Conservation (phyloP, 208 protist species). For the Leishmania aethiopica region DNA sequence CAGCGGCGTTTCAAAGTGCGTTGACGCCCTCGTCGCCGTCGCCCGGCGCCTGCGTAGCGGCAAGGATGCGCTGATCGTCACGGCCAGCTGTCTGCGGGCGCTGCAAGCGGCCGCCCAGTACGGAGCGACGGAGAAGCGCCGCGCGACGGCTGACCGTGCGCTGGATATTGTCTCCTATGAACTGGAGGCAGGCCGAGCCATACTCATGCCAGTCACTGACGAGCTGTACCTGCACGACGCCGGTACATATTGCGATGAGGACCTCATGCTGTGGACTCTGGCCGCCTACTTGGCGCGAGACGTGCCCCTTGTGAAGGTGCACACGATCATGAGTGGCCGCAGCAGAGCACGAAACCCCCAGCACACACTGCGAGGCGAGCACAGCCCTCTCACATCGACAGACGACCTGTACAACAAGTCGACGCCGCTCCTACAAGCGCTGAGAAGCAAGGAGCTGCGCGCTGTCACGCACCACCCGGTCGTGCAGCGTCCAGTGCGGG, state of each 20-base stretch:
- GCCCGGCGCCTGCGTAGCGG: constrained; percentile 62
- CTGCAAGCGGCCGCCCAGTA: constrained; percentile 42
- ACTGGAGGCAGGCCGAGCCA: constrained; percentile 60
- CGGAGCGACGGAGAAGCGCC: constrained; percentile 33
- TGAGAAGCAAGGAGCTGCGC: constrained; percentile 74
- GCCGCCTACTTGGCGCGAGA: constrained; percentile 80
- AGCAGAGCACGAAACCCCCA: constrained; percentile 64
- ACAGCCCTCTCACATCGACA: constrained; percentile 43
- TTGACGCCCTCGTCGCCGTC: constrained; percentile 59
- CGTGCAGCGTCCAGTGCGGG: constrained; percentile 52
- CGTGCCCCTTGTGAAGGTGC: constrained; percentile 78
- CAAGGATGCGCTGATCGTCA: constrained; percentile 80
- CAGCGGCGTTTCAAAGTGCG: constrained; percentile 43
- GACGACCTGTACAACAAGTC: constrained; percentile 58
- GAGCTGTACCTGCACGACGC: constrained; percentile 85
- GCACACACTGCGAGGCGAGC: constrained; percentile 64
- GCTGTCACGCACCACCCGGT: constrained; percentile 59
- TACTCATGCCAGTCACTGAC: constrained; percentile 72
- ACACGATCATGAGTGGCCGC: constrained; percentile 63
- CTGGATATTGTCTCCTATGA: constrained; percentile 78
- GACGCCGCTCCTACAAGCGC: constrained; percentile 57
- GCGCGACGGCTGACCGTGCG: constrained; percentile 38
- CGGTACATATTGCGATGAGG: constrained; percentile 83
- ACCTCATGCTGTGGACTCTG: constrained; percentile 88
- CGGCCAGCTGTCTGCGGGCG: constrained; percentile 56